Conservation (phyloP, 129 eudicot genomes). For the Solidago caesia region DNA sequence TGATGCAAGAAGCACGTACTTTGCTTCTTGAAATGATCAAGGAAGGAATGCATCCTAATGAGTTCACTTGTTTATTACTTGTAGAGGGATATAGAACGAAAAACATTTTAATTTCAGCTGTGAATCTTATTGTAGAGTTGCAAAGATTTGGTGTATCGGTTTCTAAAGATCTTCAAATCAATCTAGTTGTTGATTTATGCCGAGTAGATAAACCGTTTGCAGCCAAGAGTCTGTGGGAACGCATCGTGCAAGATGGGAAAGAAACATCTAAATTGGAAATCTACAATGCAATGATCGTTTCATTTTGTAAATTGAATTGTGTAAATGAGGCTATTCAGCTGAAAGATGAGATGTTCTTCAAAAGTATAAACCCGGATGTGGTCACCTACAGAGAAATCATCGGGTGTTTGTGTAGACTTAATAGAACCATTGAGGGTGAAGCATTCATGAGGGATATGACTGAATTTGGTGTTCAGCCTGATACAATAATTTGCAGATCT, state of each 20-base stretch:
- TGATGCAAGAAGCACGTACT: conserved; percentile 74
- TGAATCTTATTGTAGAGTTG: conserved; percentile 75
- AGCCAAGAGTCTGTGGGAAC: conserved; percentile 68
- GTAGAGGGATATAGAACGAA: conserved; percentile 71
- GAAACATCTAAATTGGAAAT: conserved; percentile 33
- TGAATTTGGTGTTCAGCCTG: conserved; percentile 53
- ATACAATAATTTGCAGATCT: conserved; percentile 52
- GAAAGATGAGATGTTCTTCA: conserved; percentile 57
- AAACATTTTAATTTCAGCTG: conserved; percentile 59
- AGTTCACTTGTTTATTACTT: conserved; percentile 58
- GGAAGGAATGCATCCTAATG: conserved; percentile 48
- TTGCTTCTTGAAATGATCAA: conserved; percentile 73
- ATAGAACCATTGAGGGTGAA: conserved; percentile 61
- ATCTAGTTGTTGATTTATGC: conserved; percentile 60
- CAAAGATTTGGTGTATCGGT: conserved; percentile 51
- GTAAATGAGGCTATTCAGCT: conserved; percentile 56
- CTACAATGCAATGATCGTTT: conserved; percentile 56
- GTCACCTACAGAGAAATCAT: conserved; percentile 57
- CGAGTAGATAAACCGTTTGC: conserved; percentile 70
- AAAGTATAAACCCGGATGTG: conserved; percentile 46
- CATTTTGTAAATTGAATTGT: conserved; percentile 50
- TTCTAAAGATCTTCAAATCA: conserved; percentile 42
- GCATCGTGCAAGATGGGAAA: conserved; percentile 46
- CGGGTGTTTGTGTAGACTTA: conserved; percentile 54
- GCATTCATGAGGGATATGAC: conserved; percentile 64